A percentile compares a stretch with the other conserved stretches of the same genome.
phyloP scores from a whole-genome alignment of 106 monocot species.

The Dactylorhiza incarnata region DNA sequence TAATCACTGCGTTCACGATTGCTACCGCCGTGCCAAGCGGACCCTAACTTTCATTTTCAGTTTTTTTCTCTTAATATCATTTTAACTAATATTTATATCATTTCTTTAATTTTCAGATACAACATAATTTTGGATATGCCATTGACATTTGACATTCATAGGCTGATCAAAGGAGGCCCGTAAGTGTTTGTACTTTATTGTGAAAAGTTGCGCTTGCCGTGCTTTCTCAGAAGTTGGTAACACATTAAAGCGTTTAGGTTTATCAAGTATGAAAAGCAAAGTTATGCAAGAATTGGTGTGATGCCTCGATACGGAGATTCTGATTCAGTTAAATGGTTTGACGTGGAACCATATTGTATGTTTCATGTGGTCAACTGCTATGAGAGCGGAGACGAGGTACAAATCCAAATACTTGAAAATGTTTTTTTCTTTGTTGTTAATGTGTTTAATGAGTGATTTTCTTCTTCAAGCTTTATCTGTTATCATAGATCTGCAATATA shows the following conservation, averaged over 20 bases:
- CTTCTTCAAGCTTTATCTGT: background rate
- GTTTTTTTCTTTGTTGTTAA: constrained; percentile 1
- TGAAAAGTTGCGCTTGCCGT: background rate
- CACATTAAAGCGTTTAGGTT: constrained; percentile 17
- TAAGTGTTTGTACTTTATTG: constrained; percentile 19
- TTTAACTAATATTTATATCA: no score
- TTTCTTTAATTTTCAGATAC: constrained; percentile 20
- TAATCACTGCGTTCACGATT: no score
- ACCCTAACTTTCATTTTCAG: no score
- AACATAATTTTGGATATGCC: constrained; percentile 47
- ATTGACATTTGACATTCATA: constrained; percentile 26
- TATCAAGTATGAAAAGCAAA: constrained; percentile 44
- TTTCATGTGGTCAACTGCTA: constrained; percentile 38
- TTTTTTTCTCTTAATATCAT: no score
- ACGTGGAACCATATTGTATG: constrained; percentile 25
- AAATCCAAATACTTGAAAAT: background rate
- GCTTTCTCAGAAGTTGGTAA: background rate
- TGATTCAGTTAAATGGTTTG: constrained; percentile 43
- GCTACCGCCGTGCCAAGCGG: no score
- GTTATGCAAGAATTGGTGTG: constrained; percentile 50
- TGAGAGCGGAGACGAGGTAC: constrained; percentile 43
- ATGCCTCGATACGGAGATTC: constrained; percentile 53
- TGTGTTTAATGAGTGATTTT: background rate
- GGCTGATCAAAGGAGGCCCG: constrained; percentile 31
- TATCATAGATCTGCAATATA: no score